Conservation (phyloP, 805 yeast genomes). For the Candida multigemmis region DNA sequence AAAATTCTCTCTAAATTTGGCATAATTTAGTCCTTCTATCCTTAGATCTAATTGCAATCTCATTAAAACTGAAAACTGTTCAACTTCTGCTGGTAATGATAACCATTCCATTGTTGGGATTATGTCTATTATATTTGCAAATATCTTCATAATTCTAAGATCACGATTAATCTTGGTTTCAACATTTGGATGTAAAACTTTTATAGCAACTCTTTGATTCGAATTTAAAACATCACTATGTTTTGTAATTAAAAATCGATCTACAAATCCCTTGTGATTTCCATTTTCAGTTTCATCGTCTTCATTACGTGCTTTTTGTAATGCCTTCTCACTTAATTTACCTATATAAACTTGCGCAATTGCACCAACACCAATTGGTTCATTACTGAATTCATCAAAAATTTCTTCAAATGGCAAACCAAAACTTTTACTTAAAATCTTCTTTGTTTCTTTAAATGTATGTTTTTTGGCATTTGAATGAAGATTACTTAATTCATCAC, state of each 20-base stretch:
- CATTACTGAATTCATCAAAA: constrained; percentile 67
- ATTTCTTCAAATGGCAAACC: constrained; percentile 58
- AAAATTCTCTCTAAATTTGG: constrained; percentile 65
- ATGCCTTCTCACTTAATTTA: constrained; percentile 41
- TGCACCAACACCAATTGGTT: constrained; percentile 94
- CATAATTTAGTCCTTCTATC: constrained; percentile 78
- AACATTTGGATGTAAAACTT: constrained; percentile 87
- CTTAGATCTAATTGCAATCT: constrained; percentile 79
- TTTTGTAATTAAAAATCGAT: constrained; percentile 26
- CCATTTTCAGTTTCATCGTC: constrained; percentile 11
- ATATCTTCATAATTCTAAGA: constrained; percentile 70
- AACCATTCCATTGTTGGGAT: constrained; percentile 98
- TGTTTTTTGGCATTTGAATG: constrained; percentile 84
- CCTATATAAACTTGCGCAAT: constrained; percentile 93
- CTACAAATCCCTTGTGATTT: constrained; percentile 12
- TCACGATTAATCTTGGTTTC: constrained; percentile 68
- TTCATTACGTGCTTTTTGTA: constrained; percentile 23
- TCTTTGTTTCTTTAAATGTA: constrained; percentile 49
- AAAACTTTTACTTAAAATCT: constrained; percentile 51
- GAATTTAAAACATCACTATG: constrained; percentile 23
- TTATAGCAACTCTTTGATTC: constrained; percentile 69
- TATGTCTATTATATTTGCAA: constrained; percentile 60
- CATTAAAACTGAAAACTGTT: constrained; percentile 81
- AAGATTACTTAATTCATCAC: constrained; percentile 63
- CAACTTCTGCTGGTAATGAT: constrained; percentile 89